These are phyloP conservation scores for Trichoderma harzianum DNA, from an alignment of 2,329 filamentous ascomycete genomes.

Conservation along the genomic window DNA sequence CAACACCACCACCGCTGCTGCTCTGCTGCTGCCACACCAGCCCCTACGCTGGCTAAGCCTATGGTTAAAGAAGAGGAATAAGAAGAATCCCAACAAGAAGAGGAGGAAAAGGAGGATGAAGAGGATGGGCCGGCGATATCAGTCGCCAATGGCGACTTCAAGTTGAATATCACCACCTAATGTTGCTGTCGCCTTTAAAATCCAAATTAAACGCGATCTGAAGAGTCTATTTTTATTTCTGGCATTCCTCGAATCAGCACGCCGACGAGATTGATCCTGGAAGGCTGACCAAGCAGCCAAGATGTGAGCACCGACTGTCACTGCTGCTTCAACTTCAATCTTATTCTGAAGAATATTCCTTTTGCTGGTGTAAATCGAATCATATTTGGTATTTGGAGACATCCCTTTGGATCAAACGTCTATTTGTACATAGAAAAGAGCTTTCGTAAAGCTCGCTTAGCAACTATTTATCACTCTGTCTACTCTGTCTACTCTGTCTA, in stretches of 20 bases:
- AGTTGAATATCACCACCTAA: no score
- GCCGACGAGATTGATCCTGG: conserved; percentile 25
- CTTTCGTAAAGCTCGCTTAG: background rate
- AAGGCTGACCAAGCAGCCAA: conserved; percentile 28
- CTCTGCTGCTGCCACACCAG: no score
- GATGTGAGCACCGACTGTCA: conserved; percentile 20
- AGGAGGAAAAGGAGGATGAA: no score
- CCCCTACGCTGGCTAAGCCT: no score
- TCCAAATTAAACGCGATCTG: background rate
- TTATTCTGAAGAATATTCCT: background rate
- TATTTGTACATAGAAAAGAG: conserved; percentile 26
- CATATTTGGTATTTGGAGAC: conserved; percentile 29
- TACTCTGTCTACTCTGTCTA: no score
- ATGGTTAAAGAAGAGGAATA: no score
- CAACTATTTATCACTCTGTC: background rate
- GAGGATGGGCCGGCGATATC: no score
- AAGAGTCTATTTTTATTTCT: background rate
- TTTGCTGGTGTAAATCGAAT: background rate
- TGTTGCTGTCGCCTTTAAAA: no score
- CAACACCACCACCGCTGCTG: no score
- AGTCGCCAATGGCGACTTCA: no score
- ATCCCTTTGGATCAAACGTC: conserved; percentile 34
- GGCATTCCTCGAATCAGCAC: background rate
- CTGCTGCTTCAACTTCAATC: background rate
- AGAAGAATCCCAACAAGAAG: no score